phyloP scores from a whole-genome alignment of 441 rosid species.

The Lepidium campestre region DNA sequence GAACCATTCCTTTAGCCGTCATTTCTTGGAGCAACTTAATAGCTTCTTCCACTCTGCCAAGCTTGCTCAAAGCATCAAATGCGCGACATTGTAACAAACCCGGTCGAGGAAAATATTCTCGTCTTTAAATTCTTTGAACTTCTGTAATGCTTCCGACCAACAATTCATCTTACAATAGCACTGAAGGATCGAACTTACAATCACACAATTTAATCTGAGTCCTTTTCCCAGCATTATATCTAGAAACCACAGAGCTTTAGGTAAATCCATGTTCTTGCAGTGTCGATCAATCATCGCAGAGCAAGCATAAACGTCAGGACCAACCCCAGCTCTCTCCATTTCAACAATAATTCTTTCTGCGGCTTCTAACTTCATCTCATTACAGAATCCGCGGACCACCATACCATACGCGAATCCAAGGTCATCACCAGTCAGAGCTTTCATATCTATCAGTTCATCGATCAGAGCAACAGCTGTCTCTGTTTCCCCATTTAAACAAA shows the following conservation, averaged over 20 bases:
- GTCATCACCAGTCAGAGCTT: slow-evolving; percentile 27
- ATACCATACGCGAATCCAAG: slow-evolving; percentile 34
- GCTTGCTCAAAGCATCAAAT: slow-evolving; percentile 56
- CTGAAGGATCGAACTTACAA: slow-evolving; percentile 50
- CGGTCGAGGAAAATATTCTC: slow-evolving; percentile 45
- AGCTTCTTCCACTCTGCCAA: slow-evolving; percentile 58
- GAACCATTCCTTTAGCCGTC: slow-evolving; percentile 41
- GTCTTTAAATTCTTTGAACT: slow-evolving; percentile 36
- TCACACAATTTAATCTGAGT: slow-evolving; percentile 47
- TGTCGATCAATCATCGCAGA: slow-evolving; percentile 40
- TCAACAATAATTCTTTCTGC: slow-evolving; percentile 43
- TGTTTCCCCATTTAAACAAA: slow-evolving; percentile 40
- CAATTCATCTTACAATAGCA: slow-evolving; percentile 39
- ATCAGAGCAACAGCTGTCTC: slow-evolving; percentile 40
- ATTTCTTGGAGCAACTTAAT: slow-evolving; percentile 45
- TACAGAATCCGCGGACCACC: slow-evolving; percentile 52
- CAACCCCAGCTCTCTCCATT: slow-evolving; percentile 46
- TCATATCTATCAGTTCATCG: slow-evolving; percentile 10
- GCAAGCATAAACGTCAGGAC: slow-evolving; percentile 40
- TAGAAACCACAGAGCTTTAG: slow-evolving; percentile 39
- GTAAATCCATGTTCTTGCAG: slow-evolving; percentile 41
- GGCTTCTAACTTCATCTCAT: slow-evolving; percentile 49
- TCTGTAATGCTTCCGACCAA: slow-evolving; percentile 33
- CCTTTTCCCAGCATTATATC: slow-evolving; percentile 45
- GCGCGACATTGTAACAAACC: slow-evolving; percentile 45